phyloP scores from a whole-genome alignment of 225 moss, liverwort and hornwort species.

The Straminergon stramineum region DNA sequence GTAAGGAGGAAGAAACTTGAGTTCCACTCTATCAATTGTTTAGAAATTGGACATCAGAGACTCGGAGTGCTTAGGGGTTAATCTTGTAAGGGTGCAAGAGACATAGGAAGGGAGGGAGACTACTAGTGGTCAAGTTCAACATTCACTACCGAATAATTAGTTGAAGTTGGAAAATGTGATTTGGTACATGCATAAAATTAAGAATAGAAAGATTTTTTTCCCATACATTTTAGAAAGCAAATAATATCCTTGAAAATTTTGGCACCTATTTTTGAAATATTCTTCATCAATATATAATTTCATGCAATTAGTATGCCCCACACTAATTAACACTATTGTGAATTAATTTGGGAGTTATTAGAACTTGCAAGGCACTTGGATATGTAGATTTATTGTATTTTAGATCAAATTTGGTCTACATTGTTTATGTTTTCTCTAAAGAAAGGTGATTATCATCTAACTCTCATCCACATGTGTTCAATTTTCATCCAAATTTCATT shows the following conservation, averaged over 20 bases:
- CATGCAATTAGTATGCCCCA: background rate
- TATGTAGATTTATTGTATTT: background rate
- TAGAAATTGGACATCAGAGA: too few species aligned
- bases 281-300: background rate
- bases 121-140: rapidly evolving
- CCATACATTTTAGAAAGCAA: background rate
- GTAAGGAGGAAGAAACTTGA: too few species aligned
- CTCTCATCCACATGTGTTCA: background rate
- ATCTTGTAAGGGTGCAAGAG: too few species aligned
- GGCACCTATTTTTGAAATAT: background rate
- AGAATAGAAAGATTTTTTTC: background rate
- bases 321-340: background rate
- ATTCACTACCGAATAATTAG: rapidly evolving
- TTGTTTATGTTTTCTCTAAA: background rate
- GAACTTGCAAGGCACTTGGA: background rate
- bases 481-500: background rate
- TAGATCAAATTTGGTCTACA: background rate
- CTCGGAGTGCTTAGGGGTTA: too few species aligned
- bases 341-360: background rate
- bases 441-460: background rate
- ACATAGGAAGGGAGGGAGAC: too few species aligned
- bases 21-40: too few species aligned
- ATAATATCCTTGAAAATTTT: background rate
- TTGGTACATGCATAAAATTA: background rate
- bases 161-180: background rate